Evolutionary conservation across 139 green algal species (phyloP), one percentile per base, ranked within the genome.

Genomic region (Coccomyxa sp.): DNA sequence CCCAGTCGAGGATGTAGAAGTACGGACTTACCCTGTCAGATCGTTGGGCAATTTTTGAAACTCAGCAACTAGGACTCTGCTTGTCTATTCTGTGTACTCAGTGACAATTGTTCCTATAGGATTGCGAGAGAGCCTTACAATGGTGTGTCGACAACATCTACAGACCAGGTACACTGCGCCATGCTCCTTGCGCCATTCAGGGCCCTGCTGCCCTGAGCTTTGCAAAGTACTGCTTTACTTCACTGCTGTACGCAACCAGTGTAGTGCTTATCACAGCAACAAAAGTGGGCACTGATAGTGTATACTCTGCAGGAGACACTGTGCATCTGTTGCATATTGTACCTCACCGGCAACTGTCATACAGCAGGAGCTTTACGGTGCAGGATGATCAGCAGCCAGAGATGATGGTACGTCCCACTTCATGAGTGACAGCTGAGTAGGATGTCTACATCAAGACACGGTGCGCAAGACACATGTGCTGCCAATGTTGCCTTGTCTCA

Each of bases 321-420:
- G 34, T 83, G 8, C 79, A 83, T n/a, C 34, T 83, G 7, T 36
- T 83, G 3, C 79, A 83, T 38, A 55, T 83, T 4, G 73, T 83
- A 5, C 55, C 73, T 7, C 73, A 74, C 7, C n/a, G n/a, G 31
- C 38, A 70, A n/a, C 37, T 76, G 33, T 76, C 55, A 34, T 55
- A 71, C 8, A 33, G 38, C 1, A 40, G 68, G 27, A 35, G 33
- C 3, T 44, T 40, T 34, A 50, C 34, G 22, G 64, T 44, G 7
- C 58, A 68, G 68, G 39, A 58, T 44, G 76, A 80, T 40, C 78
- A 82, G 37, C 72, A 77, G 29, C 54, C 78, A 37, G 71, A 78
- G 24, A 68, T 82, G 27, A 18, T 77, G 78, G 78, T 82, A 38
- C 38, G 69, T n/a, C 14, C 39, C 10, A 7, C 14, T 38, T 22